Evolutionary conservation across 1,284 basidiomycete species (phyloP).

Genomic region (Melampsora occidentalis): DNA sequence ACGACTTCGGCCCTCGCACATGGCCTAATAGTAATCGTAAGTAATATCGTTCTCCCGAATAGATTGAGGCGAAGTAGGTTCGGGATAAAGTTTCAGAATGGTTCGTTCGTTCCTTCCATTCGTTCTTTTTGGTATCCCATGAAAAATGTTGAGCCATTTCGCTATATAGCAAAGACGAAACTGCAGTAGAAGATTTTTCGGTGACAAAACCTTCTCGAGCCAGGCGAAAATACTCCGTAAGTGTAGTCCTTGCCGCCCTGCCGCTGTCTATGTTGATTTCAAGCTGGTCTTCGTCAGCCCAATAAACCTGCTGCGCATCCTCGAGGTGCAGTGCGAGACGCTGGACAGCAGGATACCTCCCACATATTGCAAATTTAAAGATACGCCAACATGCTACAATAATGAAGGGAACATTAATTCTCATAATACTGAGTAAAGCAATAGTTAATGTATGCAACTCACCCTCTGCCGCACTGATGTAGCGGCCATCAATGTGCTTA

Average conservation of each 20-base stretch:
- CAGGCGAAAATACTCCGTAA: background rate
- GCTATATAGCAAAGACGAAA: background rate
- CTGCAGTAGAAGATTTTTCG: too few species aligned
- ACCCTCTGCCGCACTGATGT: too few species aligned
- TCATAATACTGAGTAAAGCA: too few species aligned
- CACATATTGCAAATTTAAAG: conserved; percentile 54
- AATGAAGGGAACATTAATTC: too few species aligned
- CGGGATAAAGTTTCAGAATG: background rate
- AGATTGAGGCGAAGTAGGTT: conserved; percentile 4
- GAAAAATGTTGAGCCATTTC: conserved; percentile 1
- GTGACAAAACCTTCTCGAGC: background rate
- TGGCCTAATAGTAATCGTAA: conserved; percentile 55
- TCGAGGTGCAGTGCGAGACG: too few species aligned
- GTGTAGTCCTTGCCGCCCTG: background rate
- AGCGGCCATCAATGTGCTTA: too few species aligned
- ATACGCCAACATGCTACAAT: conserved; percentile 51
- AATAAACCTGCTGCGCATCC: background rate
- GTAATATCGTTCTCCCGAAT: conserved; percentile 55
- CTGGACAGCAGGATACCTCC: background rate
- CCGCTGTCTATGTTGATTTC: background rate
- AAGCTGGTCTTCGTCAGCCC: background rate
- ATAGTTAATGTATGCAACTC: too few species aligned
- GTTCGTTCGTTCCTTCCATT: background rate
- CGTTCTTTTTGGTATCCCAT: background rate
- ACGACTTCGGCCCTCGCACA: conserved; percentile 54